Conservation (phyloP, 352 stramenopile genomes). For the Pythium plurisporium region DNA sequence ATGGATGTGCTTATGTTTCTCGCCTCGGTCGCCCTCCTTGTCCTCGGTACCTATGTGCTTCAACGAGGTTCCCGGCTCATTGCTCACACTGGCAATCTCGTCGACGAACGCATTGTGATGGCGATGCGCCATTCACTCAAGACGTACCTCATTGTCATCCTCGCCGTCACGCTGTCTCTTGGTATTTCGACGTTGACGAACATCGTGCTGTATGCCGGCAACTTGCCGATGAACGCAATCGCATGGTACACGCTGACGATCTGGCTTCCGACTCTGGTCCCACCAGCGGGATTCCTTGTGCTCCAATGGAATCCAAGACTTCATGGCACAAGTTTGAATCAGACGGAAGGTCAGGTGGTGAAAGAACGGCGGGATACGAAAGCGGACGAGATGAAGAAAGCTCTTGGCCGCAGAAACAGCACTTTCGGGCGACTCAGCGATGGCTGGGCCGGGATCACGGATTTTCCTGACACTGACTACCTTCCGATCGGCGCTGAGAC, state of each 20-base stretch:
- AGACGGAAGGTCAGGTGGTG: background rate
- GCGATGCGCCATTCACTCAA: constrained; percentile 79
- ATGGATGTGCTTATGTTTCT: constrained; percentile 60
- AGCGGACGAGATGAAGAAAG: constrained; percentile 32
- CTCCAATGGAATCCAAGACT: constrained; percentile 83
- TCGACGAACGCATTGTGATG: constrained; percentile 66
- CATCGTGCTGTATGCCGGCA: constrained; percentile 54
- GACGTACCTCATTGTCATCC: constrained; percentile 71
- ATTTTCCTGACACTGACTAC: constrained; percentile 74
- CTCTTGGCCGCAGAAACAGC: constrained; percentile 15
- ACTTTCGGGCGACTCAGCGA: constrained; percentile 43
- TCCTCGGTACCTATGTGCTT: constrained; percentile 66
- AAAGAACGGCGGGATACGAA: constrained; percentile 27
- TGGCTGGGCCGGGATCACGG: constrained; percentile 60
- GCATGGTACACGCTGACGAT: constrained; percentile 81
- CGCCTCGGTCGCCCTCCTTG: constrained; percentile 50
- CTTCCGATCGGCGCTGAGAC: constrained; percentile 54
- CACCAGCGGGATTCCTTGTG: constrained; percentile 68
- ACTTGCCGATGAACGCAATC: constrained; percentile 62
- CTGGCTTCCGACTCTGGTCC: constrained; percentile 72
- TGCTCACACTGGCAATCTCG: constrained; percentile 64
- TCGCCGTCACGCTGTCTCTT: constrained; percentile 65
- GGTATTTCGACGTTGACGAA: constrained; percentile 59
- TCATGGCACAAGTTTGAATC: constrained; percentile 65
- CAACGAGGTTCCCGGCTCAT: constrained; percentile 65